A percentile compares a stretch with the other conserved stretches of the same genome.
Evolutionary conservation across 345 rosid species (phyloP).

Genomic region (Clarkia xantiana): DNA sequence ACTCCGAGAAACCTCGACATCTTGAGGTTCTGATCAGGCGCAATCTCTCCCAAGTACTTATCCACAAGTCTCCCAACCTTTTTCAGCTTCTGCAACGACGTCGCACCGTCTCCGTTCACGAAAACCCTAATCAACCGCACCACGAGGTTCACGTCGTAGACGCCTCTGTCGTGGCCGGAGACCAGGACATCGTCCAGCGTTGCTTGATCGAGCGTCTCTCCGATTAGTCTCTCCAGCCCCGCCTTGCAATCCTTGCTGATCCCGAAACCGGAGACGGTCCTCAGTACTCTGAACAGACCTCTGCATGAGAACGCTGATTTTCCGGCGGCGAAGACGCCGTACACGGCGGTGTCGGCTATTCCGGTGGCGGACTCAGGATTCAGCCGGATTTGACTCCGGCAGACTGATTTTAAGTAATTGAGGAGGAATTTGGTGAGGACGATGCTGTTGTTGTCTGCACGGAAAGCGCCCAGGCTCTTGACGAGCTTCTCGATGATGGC

Average conservation of each 20-base stretch:
- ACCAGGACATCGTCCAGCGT: conserved; percentile 61
- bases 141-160: conserved; percentile 50
- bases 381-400: conserved; percentile 9
- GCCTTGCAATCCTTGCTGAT: conserved; percentile 36
- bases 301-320: conserved; percentile 48
- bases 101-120: conserved; percentile 13
- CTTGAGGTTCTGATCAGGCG: conserved; percentile 59
- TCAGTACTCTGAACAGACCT: conserved; percentile 42
- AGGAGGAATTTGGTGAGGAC: conserved; percentile 60
- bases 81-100: conserved; percentile 17
- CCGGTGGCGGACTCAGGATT: conserved; percentile 2
- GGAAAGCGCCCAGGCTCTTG: conserved; percentile 33
- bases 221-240: conserved; percentile 50
- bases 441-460: conserved; percentile 33
- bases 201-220: conserved; percentile 56
- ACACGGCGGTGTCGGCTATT: conserved; percentile 45
- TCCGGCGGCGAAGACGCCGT: conserved; percentile 31
- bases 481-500: conserved; percentile 30
- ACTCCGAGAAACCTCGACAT: conserved; percentile 49
- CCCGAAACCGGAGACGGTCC: conserved; percentile 34
- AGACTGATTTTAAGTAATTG: conserved; percentile 39
- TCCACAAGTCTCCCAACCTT: conserved; percentile 43
- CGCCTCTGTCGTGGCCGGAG: conserved; percentile 21
- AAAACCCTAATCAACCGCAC: conserved; percentile 39
- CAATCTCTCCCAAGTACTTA: conserved; percentile 51